Conservation (phyloP, 768 basidiomycete genomes). For the Leccinum imitatum region DNA sequence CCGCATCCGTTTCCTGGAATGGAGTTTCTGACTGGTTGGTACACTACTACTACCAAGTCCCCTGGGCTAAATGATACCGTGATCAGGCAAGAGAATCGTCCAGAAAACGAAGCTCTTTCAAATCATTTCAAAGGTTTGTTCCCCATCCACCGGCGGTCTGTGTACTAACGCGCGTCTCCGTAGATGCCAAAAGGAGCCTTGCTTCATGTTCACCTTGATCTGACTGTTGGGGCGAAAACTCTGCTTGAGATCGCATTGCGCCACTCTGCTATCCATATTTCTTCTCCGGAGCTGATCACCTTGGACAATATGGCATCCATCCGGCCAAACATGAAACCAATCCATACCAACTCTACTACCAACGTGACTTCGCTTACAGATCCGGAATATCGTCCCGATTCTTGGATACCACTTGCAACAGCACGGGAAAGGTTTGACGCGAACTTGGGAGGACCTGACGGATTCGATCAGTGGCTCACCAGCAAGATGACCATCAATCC, state of each 20-base stretch:
- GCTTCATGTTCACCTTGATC: conserved; percentile 74
- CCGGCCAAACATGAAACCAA: conserved; percentile 53
- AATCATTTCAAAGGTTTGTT: conserved; percentile 54
- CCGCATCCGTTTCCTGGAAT: conserved; percentile 74
- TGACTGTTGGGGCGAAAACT: conserved; percentile 56
- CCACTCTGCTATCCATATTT: conserved; percentile 62
- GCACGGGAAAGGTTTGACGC: conserved; percentile 55
- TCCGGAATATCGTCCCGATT: conserved; percentile 39
- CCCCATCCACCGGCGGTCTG: neutral
- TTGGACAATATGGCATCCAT: conserved; percentile 40
- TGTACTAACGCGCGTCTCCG: neutral
- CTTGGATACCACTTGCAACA: conserved; percentile 55
- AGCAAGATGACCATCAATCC: conserved; percentile 65
- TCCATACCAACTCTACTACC: conserved; percentile 34
- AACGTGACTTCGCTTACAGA: conserved; percentile 34
- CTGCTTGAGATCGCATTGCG: conserved; percentile 55
- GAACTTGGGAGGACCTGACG: conserved; percentile 56
- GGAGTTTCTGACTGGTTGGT: conserved; percentile 69
- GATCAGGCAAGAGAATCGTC: conserved; percentile 53
- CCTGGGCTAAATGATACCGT: neutral
- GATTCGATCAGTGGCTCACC: conserved; percentile 68
- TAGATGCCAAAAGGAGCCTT: conserved; percentile 84
- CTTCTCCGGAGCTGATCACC: conserved; percentile 41
- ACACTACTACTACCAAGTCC: neutral
- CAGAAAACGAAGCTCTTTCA: conserved; percentile 60